phyloP scores from a whole-genome alignment of 2,329 filamentous ascomycete genomes.

The Sporothrix humicola region DNA sequence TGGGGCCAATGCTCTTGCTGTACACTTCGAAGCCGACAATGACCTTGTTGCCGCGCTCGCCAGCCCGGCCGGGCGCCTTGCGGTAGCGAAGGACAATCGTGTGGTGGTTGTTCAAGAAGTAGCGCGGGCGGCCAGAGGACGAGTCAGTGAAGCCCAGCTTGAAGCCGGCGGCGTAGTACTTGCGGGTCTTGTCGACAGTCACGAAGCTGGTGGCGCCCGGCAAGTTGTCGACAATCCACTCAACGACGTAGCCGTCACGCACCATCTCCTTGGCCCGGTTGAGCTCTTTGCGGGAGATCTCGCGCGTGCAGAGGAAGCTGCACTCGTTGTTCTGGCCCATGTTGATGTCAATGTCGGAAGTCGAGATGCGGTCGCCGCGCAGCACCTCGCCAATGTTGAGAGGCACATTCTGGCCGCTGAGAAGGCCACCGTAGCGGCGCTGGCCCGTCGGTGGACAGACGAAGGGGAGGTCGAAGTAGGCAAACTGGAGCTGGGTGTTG shows the following conservation, averaged over 20 bases:
- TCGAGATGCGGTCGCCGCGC: conserved; percentile 82
- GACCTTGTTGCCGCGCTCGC: conserved; percentile 74
- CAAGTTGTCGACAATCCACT: conserved; percentile 93
- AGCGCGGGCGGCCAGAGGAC: conserved; percentile 63
- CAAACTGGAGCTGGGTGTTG: conserved; percentile 87
- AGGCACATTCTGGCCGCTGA: conserved; percentile 77
- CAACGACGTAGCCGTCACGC: conserved; percentile 79
- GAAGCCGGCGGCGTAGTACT: conserved; percentile 90
- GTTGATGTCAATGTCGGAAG: conserved; percentile 79
- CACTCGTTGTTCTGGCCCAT: conserved; percentile 79
- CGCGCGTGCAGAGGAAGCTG: conserved; percentile 71
- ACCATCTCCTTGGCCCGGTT: conserved; percentile 74
- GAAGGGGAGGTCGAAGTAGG: conserved; percentile 86
- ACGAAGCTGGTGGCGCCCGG: conserved; percentile 89
- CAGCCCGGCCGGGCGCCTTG: conserved; percentile 69
- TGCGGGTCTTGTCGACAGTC: conserved; percentile 79
- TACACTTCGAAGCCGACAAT: conserved; percentile 91
- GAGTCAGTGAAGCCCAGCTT: conserved; percentile 81
- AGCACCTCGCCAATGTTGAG: conserved; percentile 87
- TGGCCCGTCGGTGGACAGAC: conserved; percentile 79
- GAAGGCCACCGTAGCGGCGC: conserved; percentile 67
- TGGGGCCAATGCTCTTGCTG: conserved; percentile 76
- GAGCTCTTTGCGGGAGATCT: conserved; percentile 68
- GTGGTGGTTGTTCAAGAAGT: conserved; percentile 86
- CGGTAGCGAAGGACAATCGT: conserved; percentile 83